Conservation (phyloP, 2,329 filamentous ascomycete genomes). For the Exutisphaerella laricina region DNA sequence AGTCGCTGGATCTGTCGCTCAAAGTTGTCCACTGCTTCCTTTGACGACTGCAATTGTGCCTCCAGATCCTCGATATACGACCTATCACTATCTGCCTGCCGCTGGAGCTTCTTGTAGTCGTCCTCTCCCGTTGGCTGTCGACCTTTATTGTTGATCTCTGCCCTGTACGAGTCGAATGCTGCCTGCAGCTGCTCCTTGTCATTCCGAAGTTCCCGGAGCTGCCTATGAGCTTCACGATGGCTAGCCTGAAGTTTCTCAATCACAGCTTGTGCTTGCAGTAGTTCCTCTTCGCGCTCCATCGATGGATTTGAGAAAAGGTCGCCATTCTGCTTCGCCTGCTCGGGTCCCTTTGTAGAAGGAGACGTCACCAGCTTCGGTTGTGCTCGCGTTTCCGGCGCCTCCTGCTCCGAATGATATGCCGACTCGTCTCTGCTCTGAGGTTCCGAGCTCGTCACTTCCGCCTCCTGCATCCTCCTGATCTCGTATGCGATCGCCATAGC, state of each 20-base stretch:
- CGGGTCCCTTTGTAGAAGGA: constrained; percentile 17
- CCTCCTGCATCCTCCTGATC: constrained; percentile 30
- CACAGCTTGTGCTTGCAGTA: constrained; percentile 45
- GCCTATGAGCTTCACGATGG: constrained; percentile 37
- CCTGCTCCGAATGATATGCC: constrained; percentile 29
- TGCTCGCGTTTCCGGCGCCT: constrained; percentile 14
- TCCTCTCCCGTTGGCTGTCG: constrained; percentile 37
- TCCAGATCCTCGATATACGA: constrained; percentile 49
- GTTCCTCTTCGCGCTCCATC: constrained; percentile 46
- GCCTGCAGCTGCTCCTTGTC: constrained; percentile 44
- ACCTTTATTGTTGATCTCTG: constrained; percentile 40
- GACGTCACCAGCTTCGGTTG: constrained; percentile 2
- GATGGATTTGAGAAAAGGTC: constrained; percentile 38
- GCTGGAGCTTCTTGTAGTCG: constrained; percentile 40
- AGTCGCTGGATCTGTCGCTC: constrained; percentile 43
- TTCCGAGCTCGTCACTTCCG: constrained; percentile 25
- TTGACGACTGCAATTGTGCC: constrained; percentile 41
- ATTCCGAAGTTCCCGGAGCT: constrained; percentile 39
- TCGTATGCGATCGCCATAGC: constrained; percentile 33
- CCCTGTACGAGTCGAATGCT: constrained; percentile 43
- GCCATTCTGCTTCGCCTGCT: constrained; percentile 14
- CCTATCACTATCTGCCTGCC: constrained; percentile 41
- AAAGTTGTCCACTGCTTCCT: constrained; percentile 41
- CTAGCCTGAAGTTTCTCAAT: constrained; percentile 40
- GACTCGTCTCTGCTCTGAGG: constrained; percentile 29